Conservation (phyloP, 192 early-diverging fungal genomes). For the Gonapodya prolifera region DNA sequence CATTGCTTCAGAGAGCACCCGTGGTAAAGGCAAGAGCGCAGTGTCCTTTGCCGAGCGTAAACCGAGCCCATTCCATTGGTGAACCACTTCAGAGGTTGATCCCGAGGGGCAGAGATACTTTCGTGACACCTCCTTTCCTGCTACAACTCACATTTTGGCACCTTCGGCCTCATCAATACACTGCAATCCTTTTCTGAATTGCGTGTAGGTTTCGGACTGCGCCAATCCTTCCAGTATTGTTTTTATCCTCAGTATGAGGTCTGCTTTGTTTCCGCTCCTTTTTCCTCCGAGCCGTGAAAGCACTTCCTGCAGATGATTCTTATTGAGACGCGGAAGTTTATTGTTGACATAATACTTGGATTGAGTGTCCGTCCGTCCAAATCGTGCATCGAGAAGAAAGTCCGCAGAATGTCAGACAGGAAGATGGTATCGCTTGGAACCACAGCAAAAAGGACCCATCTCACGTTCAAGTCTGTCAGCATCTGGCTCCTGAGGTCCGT, state of each 20-base stretch:
- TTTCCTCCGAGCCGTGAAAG: not conserved
- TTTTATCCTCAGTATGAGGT: not conserved
- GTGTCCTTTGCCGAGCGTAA: too few species aligned
- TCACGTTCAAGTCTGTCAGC: not conserved
- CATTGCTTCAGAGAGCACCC: too few species aligned
- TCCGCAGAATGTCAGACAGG: too few species aligned
- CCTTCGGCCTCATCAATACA: not conserved
- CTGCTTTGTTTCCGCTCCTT: not conserved
- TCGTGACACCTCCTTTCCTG: too few species aligned
- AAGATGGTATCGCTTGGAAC: too few species aligned
- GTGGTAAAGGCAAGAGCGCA: too few species aligned
- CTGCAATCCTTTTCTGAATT: not conserved
- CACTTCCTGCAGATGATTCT: not conserved
- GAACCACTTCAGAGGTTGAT: too few species aligned
- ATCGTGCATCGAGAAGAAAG: too few species aligned
- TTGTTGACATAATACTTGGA: not conserved
- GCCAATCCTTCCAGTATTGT: not conserved
- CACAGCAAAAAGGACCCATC: not conserved
- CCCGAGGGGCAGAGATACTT: too few species aligned
- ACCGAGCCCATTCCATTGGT: too few species aligned
- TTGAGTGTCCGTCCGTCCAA: too few species aligned
- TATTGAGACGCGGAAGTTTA: not conserved
- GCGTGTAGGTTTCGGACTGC: not conserved
- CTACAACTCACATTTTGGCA: too few species aligned
- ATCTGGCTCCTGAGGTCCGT: not conserved